Evolutionary conservation across 805 yeast genomes (phyloP), one percentile per base, ranked within the genome.

Genomic region (Yamadazyma olivae): DNA sequence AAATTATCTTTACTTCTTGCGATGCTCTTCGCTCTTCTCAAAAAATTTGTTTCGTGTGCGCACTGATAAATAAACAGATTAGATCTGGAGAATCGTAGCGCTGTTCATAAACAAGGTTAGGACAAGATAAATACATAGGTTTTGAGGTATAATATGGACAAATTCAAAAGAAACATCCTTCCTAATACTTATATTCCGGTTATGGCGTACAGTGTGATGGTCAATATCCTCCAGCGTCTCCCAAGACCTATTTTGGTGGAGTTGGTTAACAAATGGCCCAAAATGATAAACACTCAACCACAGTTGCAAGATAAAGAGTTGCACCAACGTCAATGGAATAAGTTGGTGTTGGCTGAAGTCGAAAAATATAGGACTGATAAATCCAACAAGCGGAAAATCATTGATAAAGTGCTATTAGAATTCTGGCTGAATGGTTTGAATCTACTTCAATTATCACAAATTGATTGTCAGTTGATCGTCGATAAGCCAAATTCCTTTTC

Each of bases 381-480:
- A 19, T 30, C 9, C 24, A 36, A 5, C 17, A 67, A 66, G 39
- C 40, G 56, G 23, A 46, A 52, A 25, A 41, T 66, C 6, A 59
- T 78, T 4, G 78, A 77, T 39, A 51, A 56, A 23, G 59, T 78
- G n/a, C 40, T 76, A 6, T 64, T 55, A 26, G 71, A 73, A 10
- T 71, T 62, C 45, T 82, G 85, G 74, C 59, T 70, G 1, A 47
- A 56, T 5, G 88, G 88, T 0, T 53, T 82, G 28, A 81, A 80
- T 45, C 57, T 81, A 1, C 62, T 79, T 13, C 95, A 85, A 51
- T 51, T 79, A 27, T 81, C 93, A 0, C 88, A 83, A 41, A 58
- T 83, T 4, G 93, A 85, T 46, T 75, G 82, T 35, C 84, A 81
- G 45, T 50, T 73, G 29, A 61, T 83, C 29, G 74, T 83, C 2